A percentile compares a stretch with the other conserved stretches of the same genome.
Conservation (phyloP, 2,329 filamentous ascomycete genomes). For the Dactylellina parvicollis region DNA sequence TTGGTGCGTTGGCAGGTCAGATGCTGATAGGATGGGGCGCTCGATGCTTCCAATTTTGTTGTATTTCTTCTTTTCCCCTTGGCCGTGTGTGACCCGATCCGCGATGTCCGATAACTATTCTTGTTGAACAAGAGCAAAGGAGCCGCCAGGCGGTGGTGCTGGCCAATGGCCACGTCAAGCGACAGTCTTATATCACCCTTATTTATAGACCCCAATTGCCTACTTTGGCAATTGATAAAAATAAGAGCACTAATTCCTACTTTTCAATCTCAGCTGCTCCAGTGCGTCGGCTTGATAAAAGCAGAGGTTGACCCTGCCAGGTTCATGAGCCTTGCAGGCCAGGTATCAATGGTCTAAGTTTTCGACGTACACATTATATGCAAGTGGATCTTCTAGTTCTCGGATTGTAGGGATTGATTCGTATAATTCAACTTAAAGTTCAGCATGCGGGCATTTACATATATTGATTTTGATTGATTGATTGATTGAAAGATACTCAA, state of each 20-base stretch:
- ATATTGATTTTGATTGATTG: neutral
- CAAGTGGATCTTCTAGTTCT: too few relatives aligned
- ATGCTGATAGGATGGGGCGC: conserved; percentile 5
- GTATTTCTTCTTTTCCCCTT: neutral
- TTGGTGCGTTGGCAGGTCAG: conserved; percentile 44
- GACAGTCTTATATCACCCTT: conserved; percentile 11
- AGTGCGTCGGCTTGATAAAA: too few relatives aligned
- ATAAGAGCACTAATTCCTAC: conserved; percentile 21
- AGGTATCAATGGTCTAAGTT: neutral
- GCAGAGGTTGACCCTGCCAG: conserved; percentile 43
- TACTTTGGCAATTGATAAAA: conserved; percentile 18
- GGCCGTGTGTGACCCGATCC: neutral
- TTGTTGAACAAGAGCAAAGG: neutral
- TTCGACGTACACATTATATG: neutral
- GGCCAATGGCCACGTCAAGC: conserved; percentile 41
- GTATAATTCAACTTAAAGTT: neutral
- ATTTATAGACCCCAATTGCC: conserved; percentile 28
- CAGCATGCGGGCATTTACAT: neutral
- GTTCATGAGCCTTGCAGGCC: conserved; percentile 27
- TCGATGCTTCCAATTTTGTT: too few relatives aligned
- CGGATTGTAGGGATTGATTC: neutral
- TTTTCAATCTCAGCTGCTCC: conserved; percentile 18
- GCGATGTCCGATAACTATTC: neutral
- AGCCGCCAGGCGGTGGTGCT: neutral
- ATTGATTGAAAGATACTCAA: neutral